Evolutionary conservation across 805 yeast species (phyloP), one percentile per base, ranked within the genome.

Genomic region (Nakazawaea sp.): DNA sequence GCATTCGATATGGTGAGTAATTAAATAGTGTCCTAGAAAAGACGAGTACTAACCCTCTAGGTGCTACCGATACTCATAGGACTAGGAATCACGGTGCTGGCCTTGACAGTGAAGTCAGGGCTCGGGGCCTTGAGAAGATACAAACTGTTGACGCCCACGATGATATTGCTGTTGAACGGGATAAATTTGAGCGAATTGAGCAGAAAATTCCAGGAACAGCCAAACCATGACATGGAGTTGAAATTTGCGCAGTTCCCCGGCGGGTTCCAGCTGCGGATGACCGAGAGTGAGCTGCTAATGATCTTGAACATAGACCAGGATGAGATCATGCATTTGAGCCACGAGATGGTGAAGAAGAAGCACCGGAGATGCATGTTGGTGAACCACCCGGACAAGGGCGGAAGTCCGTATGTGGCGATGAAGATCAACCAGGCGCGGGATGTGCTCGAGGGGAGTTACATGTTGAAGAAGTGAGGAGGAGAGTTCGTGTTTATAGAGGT

Each of bases 341-440:
- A 53, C 21, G 66, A 66, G 10, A 52, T 72, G 45, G 64, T 90
- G 46, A 81, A 80, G 56, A 78, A 73, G 43, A 75, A 78, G 40
- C 95, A 87, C 54, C 69, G 95, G 51, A 64, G 62, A 43, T 69
- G 81, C 53, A 87, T 86, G 95, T 63, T 86, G 59, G 62, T 75
- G 10, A 86, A 86, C 56, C 96, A 86, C 54, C 95, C 96, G 1
- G 96, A 86, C 56, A 76, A 81, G 48, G 95, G 95, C 3, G 96
- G 96, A 2, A 80, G 89, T 32, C 77, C 86, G 15, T 82, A 70
- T 46, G 50, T 86, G 44, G 92, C 95, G 18, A 78, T 85, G 57
- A 87, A 86, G 61, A 81, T 87, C 34, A 86, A 87, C 51, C 85
- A 80, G 55, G 96, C 96, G 24, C 88, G 83, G 56, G 89, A 78